Evolutionary conservation across 495 filamentous ascomycete genomes (phyloP), one percentile per base, ranked within the genome.

Genomic region (Penicillium flavigenum): DNA sequence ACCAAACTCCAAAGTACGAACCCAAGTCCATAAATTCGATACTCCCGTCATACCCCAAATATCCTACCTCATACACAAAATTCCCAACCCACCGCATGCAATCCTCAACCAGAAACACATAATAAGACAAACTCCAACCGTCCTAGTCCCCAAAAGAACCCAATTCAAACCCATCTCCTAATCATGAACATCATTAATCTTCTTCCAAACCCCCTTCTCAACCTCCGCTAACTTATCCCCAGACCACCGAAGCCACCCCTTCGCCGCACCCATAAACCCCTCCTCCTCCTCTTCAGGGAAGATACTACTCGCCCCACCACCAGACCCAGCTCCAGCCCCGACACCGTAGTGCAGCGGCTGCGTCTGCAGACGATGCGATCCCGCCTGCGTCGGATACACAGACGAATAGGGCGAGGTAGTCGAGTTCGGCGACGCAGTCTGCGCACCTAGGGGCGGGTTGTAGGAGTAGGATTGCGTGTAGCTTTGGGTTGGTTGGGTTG

Each of bases 181-280:
- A 41, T 67, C 60, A 70, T 77, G 74, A 16, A 66, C 69, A 59
- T 72, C 65, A 68, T 85, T 87, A 63, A 87, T 85, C 67, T 78
- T 78, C 72, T 75, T 86, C 87, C 88, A 90, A n/a, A 88, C 81
- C 73, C 86, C 83, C 57, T 77, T 82, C 72, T 89, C 86, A 19
- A 82, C 82, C 51, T 84, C 82, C 11, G 74, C 78, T 49, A 89
- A 64, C 67, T 83, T 85, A 59, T 76, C 73, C 51, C 87, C 86
- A 9, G 83, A 86, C 43, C 72, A 81, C 61, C 79, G 76, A 46
- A 82, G 76, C 81, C 83, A 84, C 58, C 80, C 80, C 75, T 79
- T 85, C 3, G 84, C 85, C 14, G 75, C 76, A 5, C 72, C 77
- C 70, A 82, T 74, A 10, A 85, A 66, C 1, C 81, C 76, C 6